phyloP scores from a whole-genome alignment of 2,329 filamentous ascomycete species.

The Biscogniauxia sp. region DNA sequence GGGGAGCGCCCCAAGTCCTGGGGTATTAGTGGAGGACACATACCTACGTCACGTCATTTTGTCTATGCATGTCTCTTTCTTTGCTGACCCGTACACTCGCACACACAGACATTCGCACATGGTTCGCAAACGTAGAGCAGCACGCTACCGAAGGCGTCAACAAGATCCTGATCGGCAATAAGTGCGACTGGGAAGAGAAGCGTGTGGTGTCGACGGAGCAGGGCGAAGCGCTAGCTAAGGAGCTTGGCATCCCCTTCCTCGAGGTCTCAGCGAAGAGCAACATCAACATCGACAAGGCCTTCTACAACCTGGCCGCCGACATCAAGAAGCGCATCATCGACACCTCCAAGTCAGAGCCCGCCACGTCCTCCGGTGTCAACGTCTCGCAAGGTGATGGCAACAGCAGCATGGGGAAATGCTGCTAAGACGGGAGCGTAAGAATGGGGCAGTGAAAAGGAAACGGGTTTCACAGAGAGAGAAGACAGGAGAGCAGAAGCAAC shows the following conservation, averaged over 20 bases:
- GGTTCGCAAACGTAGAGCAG: conserved; percentile 99
- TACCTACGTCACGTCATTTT: too few relatives aligned
- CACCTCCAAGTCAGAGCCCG: conserved; percentile 74
- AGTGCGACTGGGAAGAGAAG: conserved; percentile 99
- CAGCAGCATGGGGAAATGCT: conserved; percentile 68
- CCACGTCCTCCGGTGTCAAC: conserved; percentile 59
- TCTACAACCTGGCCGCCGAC: conserved; percentile 90
- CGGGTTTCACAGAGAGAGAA: neutral
- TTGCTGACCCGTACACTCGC: conserved; percentile 16
- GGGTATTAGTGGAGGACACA: too few relatives aligned
- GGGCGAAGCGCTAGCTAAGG: conserved; percentile 89
- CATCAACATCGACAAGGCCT: conserved; percentile 99
- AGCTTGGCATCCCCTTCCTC: conserved; percentile 96
- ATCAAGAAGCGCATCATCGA: conserved; percentile 99
- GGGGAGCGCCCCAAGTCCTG: too few relatives aligned
- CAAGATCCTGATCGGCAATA: conserved; percentile 99
- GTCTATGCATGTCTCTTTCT: neutral
- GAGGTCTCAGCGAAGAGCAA: conserved; percentile 99
- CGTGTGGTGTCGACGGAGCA: conserved; percentile 89
- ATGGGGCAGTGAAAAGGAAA: neutral
- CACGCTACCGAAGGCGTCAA: conserved; percentile 98
- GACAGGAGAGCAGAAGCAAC: conserved; percentile 5
- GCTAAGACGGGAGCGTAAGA: conserved; percentile 47
- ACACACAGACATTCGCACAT: conserved; percentile 86
- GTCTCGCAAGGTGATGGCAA: conserved; percentile 62